Evolutionary conservation across 768 basidiomycete species (phyloP).

Genomic region (Peribolospora kevripleyi): DNA sequence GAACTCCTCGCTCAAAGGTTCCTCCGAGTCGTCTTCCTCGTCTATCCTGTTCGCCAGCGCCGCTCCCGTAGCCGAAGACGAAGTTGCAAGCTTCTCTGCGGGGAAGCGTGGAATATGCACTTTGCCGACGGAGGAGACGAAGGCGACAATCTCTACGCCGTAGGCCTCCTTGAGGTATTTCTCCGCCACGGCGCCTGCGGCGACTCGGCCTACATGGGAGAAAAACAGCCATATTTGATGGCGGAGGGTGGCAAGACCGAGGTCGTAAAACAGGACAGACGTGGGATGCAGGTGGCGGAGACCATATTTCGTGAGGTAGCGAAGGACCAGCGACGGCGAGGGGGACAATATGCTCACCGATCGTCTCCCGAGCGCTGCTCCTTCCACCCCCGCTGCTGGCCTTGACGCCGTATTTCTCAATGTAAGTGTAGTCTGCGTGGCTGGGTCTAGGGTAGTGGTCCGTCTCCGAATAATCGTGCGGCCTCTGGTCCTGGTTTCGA

Average conservation of each 20-base stretch:
- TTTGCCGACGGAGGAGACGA: constrained; percentile 89
- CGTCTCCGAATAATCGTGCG: constrained; percentile 95
- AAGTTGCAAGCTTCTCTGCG: constrained; percentile 15
- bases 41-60: constrained; percentile 30
- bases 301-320: no score
- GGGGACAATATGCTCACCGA: constrained; percentile 31
- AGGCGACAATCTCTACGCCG: constrained; percentile 86
- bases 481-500: constrained; percentile 91
- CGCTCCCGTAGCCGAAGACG: constrained; percentile 22
- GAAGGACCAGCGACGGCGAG: no score
- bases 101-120: constrained; percentile 39
- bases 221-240: neutral
- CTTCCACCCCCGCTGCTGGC: constrained; percentile 91
- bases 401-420: constrained; percentile 91
- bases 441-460: constrained; percentile 91
- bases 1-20: constrained; percentile 53
- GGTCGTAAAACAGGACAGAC: neutral
- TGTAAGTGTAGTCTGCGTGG: constrained; percentile 94
- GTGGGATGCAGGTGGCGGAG: neutral
- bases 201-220: constrained; percentile 48
- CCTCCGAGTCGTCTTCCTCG: constrained; percentile 39
- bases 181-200: constrained; percentile 94
- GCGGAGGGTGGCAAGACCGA: neutral
- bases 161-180: constrained; percentile 67
- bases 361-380: constrained; percentile 85